These are phyloP conservation scores for Xylaria sp. DNA, from an alignment of 2,329 filamentous ascomycete genomes.

Conservation along the genomic window DNA sequence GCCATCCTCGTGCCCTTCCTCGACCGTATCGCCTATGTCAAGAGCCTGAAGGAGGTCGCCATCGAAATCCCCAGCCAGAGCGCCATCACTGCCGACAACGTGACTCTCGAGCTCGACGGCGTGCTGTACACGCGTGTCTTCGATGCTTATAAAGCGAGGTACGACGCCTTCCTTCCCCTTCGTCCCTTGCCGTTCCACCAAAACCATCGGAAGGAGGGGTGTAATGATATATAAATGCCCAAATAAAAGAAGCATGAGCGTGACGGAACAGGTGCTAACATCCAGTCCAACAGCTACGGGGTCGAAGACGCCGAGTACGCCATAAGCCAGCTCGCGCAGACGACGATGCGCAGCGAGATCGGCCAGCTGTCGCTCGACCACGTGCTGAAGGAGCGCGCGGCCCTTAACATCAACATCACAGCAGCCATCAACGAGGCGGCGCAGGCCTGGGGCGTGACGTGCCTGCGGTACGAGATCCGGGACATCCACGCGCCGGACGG, in stretches of 20 bases:
- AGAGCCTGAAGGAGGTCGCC: slow-evolving; percentile 93
- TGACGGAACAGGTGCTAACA: slow-evolving; percentile 4
- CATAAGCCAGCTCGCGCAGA: slow-evolving; percentile 96
- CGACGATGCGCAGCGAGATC: slow-evolving; percentile 98
- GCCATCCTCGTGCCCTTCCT: slow-evolving; percentile 88
- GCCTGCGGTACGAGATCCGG: slow-evolving; percentile 94
- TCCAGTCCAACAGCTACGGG: slow-evolving; percentile 72
- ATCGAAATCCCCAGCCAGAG: slow-evolving; percentile 98
- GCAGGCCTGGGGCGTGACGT: slow-evolving; percentile 95
- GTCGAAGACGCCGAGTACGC: slow-evolving; percentile 99
- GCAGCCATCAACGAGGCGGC: slow-evolving; percentile 97
- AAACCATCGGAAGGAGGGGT: no score
- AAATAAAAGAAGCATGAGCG: background rate
- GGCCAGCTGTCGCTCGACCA: slow-evolving; percentile 96
- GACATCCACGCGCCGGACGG: slow-evolving; percentile 95
- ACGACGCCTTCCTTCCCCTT: no score
- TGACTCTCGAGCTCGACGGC: slow-evolving; percentile 93
- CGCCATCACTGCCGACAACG: slow-evolving; percentile 98
- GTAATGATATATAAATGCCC: background rate
- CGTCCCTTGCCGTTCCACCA: no score
- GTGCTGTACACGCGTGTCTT: slow-evolving; percentile 96
- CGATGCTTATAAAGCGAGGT: slow-evolving; percentile 97
- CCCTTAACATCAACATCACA: slow-evolving; percentile 98
- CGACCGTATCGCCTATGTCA: slow-evolving; percentile 97
- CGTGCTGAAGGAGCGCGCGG: slow-evolving; percentile 94